phyloP scores from a whole-genome alignment of 352 stramenopile species.

The Globisporangium mamillatum region DNA sequence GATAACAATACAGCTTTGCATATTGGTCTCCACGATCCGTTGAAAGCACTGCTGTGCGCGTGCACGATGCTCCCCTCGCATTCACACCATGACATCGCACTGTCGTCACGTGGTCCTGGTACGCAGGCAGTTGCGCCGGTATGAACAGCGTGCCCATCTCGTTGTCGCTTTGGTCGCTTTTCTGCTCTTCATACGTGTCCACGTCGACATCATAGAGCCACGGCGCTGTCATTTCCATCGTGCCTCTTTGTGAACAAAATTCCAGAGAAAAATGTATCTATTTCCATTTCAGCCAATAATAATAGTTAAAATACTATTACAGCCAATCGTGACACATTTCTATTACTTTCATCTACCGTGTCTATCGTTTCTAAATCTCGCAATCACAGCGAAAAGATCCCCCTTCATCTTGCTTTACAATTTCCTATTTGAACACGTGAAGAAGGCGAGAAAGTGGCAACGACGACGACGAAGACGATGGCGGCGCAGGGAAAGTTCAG shows the following conservation, averaged over 20 bases:
- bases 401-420: not conserved
- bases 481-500: conserved; percentile 28
- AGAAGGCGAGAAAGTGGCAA: not conserved
- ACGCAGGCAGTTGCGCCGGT: not conserved
- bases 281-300: not conserved
- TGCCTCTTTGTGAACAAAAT: not conserved
- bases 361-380: conserved; percentile 1
- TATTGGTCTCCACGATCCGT: not conserved
- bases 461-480: not conserved
- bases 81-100: conserved; percentile 17
- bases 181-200: not conserved
- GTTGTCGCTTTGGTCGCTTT: not conserved
- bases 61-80: conserved; percentile 10
- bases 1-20: conserved; percentile 13
- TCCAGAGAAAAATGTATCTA: conserved; percentile 4
- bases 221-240: conserved; percentile 7
- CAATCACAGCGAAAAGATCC: not conserved
- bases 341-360: not conserved
- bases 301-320: not conserved
- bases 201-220: conserved; percentile 19
- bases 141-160: not conserved
- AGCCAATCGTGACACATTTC: not conserved
- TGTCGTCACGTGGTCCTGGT: not conserved
- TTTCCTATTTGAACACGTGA: conserved; percentile 3
- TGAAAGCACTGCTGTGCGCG: conserved; percentile 12